Conservation (phyloP, 106 monocot species). For the Acorus calamus region DNA sequence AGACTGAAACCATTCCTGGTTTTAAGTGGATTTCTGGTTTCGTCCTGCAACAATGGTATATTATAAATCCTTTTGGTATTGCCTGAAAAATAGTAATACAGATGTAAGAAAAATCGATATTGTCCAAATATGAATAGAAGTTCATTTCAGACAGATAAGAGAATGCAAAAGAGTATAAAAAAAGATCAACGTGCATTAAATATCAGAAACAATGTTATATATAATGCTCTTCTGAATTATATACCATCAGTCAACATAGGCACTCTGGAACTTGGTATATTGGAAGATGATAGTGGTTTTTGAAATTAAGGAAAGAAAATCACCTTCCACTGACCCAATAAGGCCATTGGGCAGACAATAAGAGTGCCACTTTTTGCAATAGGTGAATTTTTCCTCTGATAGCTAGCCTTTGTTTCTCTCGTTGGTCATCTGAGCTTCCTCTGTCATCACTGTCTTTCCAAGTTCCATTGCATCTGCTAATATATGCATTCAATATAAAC, state of each 20-base stretch:
- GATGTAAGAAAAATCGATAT: too few species aligned
- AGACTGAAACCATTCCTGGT: slow-evolving; percentile 57
- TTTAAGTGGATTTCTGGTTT: slow-evolving; percentile 55
- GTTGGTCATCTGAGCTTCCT: slow-evolving; percentile 21
- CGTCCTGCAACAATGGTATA: slow-evolving; percentile 39
- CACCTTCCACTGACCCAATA: slow-evolving; percentile 96
- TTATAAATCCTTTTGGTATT: too few species aligned
- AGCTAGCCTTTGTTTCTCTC: background rate
- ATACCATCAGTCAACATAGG: too few species aligned
- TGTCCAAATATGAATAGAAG: too few species aligned
- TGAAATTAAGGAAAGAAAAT: background rate
- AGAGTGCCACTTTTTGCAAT: slow-evolving; percentile 70
- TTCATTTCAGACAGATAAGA: background rate
- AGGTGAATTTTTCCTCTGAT: background rate
- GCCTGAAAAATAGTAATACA: too few species aligned
- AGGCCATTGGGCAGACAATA: slow-evolving; percentile 91
- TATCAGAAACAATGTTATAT: too few species aligned
- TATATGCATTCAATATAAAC: slow-evolving; percentile 29
- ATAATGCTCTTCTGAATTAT: too few species aligned
- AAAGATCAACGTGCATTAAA: background rate
- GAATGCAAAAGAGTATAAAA: too few species aligned
- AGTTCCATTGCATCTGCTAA: slow-evolving; percentile 97
- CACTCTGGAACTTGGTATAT: too few species aligned
- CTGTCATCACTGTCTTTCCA: slow-evolving; percentile 96
- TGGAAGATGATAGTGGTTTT: too few species aligned